A percentile compares a stretch with the other conserved stretches of the same genome.
phyloP scores from a whole-genome alignment of 2,329 filamentous ascomycete species.

The Epichloe coenophiala region DNA sequence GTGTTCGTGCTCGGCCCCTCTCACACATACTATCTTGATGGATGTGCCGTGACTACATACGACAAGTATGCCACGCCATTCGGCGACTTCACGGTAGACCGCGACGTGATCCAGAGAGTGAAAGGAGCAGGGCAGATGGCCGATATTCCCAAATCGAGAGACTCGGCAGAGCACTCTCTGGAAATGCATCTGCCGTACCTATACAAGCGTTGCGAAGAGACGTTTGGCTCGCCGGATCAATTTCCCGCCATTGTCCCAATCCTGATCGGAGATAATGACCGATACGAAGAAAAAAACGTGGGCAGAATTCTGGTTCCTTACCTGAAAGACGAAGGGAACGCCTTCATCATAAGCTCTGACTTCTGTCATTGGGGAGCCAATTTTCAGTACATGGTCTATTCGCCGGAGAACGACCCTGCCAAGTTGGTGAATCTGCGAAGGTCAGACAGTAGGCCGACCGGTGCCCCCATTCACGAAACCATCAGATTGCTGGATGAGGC shows the following conservation, averaged over 20 bases:
- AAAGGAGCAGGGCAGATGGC: slow-evolving; percentile 19
- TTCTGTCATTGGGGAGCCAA: slow-evolving; percentile 91
- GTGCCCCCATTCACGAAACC: slow-evolving; percentile 61
- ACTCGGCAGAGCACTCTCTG: slow-evolving; percentile 79
- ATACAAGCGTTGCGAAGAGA: slow-evolving; percentile 55
- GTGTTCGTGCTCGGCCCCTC: slow-evolving; percentile 90
- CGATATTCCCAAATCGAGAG: slow-evolving; percentile 50
- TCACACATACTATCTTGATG: slow-evolving; percentile 69
- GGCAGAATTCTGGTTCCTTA: slow-evolving; percentile 66
- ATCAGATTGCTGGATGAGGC: slow-evolving; percentile 68
- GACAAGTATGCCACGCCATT: slow-evolving; percentile 60
- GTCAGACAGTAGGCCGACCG: slow-evolving; percentile 19
- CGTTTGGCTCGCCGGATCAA: slow-evolving; percentile 32
- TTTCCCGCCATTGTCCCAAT: slow-evolving; percentile 75
- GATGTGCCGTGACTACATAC: slow-evolving; percentile 64
- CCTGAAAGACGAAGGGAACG: slow-evolving; percentile 58
- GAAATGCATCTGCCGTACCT: slow-evolving; percentile 97
- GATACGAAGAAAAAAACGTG: slow-evolving; percentile 50
- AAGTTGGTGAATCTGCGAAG: slow-evolving; percentile 25
- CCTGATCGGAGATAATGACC: slow-evolving; percentile 62
- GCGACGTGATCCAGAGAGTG: slow-evolving; percentile 36
- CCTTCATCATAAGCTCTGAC: slow-evolving; percentile 84
- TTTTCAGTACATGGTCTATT: slow-evolving; percentile 73
- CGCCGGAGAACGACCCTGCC: slow-evolving; percentile 24
- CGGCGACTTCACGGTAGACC: slow-evolving; percentile 55